Base-by-base conservation (phyloP, 2,329 filamentous ascomycete genomes). In the Paraconiothyrium sp. region DNA sequence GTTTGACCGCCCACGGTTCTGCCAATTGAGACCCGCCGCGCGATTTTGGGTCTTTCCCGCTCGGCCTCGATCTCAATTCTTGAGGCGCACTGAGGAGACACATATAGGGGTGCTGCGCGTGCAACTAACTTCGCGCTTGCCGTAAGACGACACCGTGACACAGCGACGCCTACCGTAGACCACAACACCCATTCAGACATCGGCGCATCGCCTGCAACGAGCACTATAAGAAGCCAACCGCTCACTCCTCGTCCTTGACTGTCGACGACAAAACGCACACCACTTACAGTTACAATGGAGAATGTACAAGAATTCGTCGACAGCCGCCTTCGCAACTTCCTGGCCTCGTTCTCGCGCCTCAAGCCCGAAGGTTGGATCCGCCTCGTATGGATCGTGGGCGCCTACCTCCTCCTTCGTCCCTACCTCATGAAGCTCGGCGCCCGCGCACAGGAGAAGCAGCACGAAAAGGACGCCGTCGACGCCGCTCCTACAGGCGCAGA, bases 401-500 rank as follows among this genome's bases (percentile, higher is more conserved):
- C 87, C 58, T 96, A 94, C 81, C 75, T 89, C 66, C 85, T 95
- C 56, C 61, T 79, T 27, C 88, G 92, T 0, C 92, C 92, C 0
- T 93, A 92, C 76, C 78, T 94, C 55, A 84, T 94, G 72, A 90
- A 90, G 73, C 78, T 88, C 41, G 88, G 88, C 69, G 87, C 84
- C 62, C 87, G 86, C 70, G 79, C 84, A 65, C 88, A 92, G 73
- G 86, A 89, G 76, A 84, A 84, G 71, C 84, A 89, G 74, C 83
- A 91, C 73, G 88, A 89, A 70, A 84, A 79, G 61, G 76, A 77
- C 41, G 67, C 79, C 7, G 78, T 81, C 43, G 82, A 84, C 9
- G 79, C 80, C 16, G 70, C 80, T 30, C 66, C 68, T 27, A 64
- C 72, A 20, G 75, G 73, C 14, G 79, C 75, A 13, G 73, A 60